These are phyloP conservation scores for Xerocomellus intermedius DNA, from an alignment of 768 basidiomycete species.

Conservation along the genomic window DNA sequence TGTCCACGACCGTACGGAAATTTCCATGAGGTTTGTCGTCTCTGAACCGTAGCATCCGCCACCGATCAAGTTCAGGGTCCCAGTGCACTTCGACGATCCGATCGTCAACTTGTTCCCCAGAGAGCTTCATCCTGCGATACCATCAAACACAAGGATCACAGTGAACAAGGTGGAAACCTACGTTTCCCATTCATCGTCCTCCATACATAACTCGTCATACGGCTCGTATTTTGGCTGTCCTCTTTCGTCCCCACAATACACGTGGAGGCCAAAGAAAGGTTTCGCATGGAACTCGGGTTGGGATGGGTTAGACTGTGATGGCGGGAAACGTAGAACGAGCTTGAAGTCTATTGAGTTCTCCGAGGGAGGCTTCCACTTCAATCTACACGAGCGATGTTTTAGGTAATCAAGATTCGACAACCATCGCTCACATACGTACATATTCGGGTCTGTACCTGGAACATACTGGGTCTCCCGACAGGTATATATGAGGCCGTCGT, in stretches of 20 bases:
- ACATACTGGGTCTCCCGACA: slow-evolving; percentile 81
- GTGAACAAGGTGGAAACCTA: slow-evolving; percentile 40
- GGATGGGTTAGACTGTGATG: slow-evolving; percentile 46
- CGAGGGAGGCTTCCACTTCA: slow-evolving; percentile 99
- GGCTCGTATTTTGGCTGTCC: slow-evolving; percentile 65
- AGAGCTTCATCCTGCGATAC: slow-evolving; percentile 68
- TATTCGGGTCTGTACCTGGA: slow-evolving; percentile 81
- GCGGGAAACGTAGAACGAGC: slow-evolving; percentile 90
- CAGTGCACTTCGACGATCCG: slow-evolving; percentile 93
- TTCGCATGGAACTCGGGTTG: slow-evolving; percentile 82
- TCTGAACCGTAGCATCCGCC: slow-evolving; percentile 92
- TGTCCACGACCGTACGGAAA: slow-evolving; percentile 78
- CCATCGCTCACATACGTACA: slow-evolving; percentile 77
- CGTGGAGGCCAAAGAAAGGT: slow-evolving; percentile 80
- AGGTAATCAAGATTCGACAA: neutral
- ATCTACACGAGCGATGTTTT: slow-evolving; percentile 41
- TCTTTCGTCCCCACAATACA: slow-evolving; percentile 72
- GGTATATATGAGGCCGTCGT: slow-evolving; percentile 96
- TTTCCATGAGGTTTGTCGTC: slow-evolving; percentile 95
- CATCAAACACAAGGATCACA: slow-evolving; percentile 2
- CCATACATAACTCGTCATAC: slow-evolving; percentile 82
- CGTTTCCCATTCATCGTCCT: slow-evolving; percentile 93
- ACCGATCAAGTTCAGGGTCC: slow-evolving; percentile 63
- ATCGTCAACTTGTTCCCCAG: slow-evolving; percentile 88
- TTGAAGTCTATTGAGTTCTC: slow-evolving; percentile 99